A percentile compares a stretch with the other conserved stretches of the same genome.
Conservation (phyloP, 768 basidiomycete species). For the Xerocomellus chrysenteron region DNA sequence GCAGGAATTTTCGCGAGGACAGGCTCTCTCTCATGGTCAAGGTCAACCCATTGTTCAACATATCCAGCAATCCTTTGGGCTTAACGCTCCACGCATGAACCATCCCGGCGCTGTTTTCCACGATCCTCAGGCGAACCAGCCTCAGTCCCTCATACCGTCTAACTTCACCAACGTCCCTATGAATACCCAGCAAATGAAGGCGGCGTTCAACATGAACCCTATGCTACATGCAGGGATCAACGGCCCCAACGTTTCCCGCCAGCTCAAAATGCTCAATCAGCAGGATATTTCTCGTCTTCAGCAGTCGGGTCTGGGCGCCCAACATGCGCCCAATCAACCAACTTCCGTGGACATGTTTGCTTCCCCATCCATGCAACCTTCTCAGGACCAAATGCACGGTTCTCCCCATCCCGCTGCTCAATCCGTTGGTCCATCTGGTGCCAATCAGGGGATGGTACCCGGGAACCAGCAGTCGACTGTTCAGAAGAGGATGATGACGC, state of each 20-base stretch:
- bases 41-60: conserved; percentile 38
- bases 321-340: conserved; percentile 39
- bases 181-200: conserved; percentile 37
- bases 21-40: conserved; percentile 42
- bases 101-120: conserved; percentile 37
- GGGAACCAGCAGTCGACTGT: conserved; percentile 22
- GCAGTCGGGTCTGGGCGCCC: conserved; percentile 31
- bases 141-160: conserved; percentile 33
- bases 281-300: conserved; percentile 38
- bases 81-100: conserved; percentile 37
- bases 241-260: conserved; percentile 29
- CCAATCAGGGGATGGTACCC: conserved; percentile 24
- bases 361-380: conserved; percentile 41
- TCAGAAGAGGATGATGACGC: conserved; percentile 23
- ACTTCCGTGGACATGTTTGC: conserved; percentile 47
- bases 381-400: conserved; percentile 46
- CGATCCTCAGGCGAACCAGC: conserved; percentile 31
- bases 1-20: conserved; percentile 45
- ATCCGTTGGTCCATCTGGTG: conserved; percentile 17
- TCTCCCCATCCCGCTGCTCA: conserved; percentile 43
- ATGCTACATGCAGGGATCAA: conserved; percentile 39
- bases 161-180: conserved; percentile 42
- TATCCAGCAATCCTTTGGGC: conserved; percentile 45
- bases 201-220: conserved; percentile 30
- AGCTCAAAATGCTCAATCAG: conserved; percentile 48